Base-by-base conservation (phyloP, 2,329 filamentous ascomycete species). In the Microdochium trichocladiopsis region DNA sequence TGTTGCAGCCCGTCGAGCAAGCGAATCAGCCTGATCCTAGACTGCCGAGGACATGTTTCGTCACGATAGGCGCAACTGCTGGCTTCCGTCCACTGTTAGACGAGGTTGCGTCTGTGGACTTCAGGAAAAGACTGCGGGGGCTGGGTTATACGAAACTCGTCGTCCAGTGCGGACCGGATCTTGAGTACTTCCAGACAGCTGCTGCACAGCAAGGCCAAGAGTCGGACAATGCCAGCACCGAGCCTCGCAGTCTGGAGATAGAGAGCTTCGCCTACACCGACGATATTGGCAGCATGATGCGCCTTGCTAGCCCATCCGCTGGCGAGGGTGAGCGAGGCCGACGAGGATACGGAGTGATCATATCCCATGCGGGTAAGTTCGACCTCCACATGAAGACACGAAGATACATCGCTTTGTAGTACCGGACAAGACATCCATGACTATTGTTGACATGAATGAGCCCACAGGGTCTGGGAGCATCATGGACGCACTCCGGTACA, bases 41-140 rank as follows among this genome's bases (percentile, higher is more conserved):
- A 5, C 21, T 45, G 5, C 41, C 41, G 21, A 16, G 41, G 18
- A 45, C 41, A 45, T 45, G 41, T 66, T 88, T 99, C 58, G 86
- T 96, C 52, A 97, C 94, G 0, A 87, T 96, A 25, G 94, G 94
- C 52, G 93, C 94, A 5, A 99, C 93, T 0, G 91, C 92, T 16
- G 82, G 87, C 21, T 99, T 99, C 69, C 76, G 79, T 50, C 69
- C 76, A 6, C 80, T 99, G 2, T 79, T 96, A 52, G 70, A 77
- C 45, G 80, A 86, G 28, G 80, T 86, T 11, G 72, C 95, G 5
- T 71, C 77, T 18, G 70, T 78, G 0, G 60, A 67, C 0, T 92
- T 94, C 63, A 75, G 95, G 55, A 59, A 72, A 5, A 74, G 77
- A 4, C 77, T 97, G 12, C 63, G 66, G 11, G 62, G 71, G 2